Conservation (phyloP, 2,329 filamentous ascomycete genomes). For the Fusarium marasasianum region DNA sequence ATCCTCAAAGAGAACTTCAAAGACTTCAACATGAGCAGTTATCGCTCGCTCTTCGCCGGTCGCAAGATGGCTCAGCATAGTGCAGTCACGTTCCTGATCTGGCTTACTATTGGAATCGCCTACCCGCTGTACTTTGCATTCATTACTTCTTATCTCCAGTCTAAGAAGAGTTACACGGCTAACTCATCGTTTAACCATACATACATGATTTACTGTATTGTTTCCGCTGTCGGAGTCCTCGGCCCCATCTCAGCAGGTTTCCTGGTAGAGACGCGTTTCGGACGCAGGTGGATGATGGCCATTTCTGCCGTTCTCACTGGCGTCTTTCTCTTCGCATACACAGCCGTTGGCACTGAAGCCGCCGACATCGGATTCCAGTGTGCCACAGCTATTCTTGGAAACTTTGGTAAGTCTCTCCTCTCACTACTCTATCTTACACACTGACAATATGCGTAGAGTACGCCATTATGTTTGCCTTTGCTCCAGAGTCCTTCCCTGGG, state of each 20-base stretch:
- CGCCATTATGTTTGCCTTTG: slow-evolving; percentile 45
- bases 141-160: slow-evolving; percentile 44
- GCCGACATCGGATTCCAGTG: background rate
- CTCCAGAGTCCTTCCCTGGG: slow-evolving; percentile 62
- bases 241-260: slow-evolving; percentile 34
- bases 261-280: slow-evolving; percentile 30
- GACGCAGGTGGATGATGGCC: slow-evolving; percentile 8
- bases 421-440: background rate
- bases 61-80: slow-evolving; percentile 63
- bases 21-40: slow-evolving; percentile 59
- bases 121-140: slow-evolving; percentile 66
- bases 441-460: background rate
- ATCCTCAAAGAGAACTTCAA: slow-evolving; percentile 47
- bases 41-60: slow-evolving; percentile 64
- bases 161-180: slow-evolving; percentile 13
- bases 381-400: background rate
- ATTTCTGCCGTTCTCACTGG: slow-evolving; percentile 8
- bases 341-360: background rate
- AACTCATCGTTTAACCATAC: background rate
- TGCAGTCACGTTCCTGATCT: slow-evolving; percentile 61
- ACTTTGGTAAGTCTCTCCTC: background rate
- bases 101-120: slow-evolving; percentile 67
- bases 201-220: slow-evolving; percentile 37
- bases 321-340: slow-evolving; percentile 35
- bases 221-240: slow-evolving; percentile 35